Conservation (phyloP, 2,329 filamentous ascomycete species). For the Trichoderma brevicompactum region DNA sequence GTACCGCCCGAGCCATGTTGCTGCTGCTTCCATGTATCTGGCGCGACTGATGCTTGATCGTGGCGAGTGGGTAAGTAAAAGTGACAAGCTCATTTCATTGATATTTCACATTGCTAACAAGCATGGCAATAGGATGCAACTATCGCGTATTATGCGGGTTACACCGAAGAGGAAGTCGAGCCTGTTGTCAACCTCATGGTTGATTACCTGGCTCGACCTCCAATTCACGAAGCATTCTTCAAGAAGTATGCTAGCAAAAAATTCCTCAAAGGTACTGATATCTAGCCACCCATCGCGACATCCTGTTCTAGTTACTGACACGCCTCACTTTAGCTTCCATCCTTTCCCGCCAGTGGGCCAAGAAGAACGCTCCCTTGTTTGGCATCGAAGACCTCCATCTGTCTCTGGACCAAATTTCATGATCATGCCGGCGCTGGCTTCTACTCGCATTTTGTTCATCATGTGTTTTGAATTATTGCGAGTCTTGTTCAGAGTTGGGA, state of each 20-base stretch:
- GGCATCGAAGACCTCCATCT: constrained; percentile 57
- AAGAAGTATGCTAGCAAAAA: constrained; percentile 99
- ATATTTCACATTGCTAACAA: background rate
- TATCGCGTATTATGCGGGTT: constrained; percentile 88
- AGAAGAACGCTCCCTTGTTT: constrained; percentile 69
- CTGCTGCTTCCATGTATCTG: constrained; percentile 93
- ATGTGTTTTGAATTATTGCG: constrained; percentile 24
- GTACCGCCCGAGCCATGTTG: constrained; percentile 86
- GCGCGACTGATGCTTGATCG: constrained; percentile 87
- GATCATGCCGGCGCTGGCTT: constrained; percentile 33
- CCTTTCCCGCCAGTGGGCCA: constrained; percentile 89
- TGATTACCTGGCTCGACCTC: constrained; percentile 89
- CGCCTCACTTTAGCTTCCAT: constrained; percentile 73
- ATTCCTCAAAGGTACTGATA: constrained; percentile 88
- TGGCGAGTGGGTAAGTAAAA: constrained; percentile 78
- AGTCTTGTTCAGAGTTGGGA: constrained; percentile 36
- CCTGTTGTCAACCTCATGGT: constrained; percentile 94
- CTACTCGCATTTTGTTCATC: constrained; percentile 18
- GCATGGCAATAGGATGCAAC: constrained; percentile 69
- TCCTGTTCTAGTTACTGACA: background rate
- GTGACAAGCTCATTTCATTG: background rate
- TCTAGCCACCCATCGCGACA: no score
- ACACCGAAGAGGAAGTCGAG: constrained; percentile 88
- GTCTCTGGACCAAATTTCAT: constrained; percentile 54
- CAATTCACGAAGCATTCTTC: constrained; percentile 96